A percentile compares a stretch with the other conserved stretches of the same genome.
Evolutionary conservation across 1,284 basidiomycete genomes (phyloP).

Genomic region (Bondarzewia mesenterica): DNA sequence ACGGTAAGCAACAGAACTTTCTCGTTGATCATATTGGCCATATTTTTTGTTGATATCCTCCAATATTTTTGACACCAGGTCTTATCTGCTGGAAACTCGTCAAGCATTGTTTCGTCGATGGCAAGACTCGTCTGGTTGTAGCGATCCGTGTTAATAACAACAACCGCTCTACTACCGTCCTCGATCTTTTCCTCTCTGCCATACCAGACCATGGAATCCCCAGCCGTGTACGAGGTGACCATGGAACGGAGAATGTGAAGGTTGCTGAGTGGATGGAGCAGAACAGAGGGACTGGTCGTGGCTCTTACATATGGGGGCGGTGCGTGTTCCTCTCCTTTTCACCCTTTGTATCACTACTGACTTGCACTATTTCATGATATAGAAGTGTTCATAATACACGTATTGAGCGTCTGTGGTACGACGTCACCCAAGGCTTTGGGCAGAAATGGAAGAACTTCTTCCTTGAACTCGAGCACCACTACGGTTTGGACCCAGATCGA

Average conservation of each 20-base stretch:
- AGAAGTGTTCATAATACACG: slow-evolving; percentile 19
- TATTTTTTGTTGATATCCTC: not conserved
- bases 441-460: slow-evolving; percentile 23
- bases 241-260: slow-evolving; percentile 24
- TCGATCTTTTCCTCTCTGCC: slow-evolving; percentile 16
- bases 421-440: slow-evolving; percentile 17
- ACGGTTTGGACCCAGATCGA: slow-evolving; percentile 16
- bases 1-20: slow-evolving; percentile 19
- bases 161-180: slow-evolving; percentile 20
- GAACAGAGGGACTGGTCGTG: slow-evolving; percentile 13
- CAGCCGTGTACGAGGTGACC: slow-evolving; percentile 22
- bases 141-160: slow-evolving; percentile 18
- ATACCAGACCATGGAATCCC: slow-evolving; percentile 17
- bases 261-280: slow-evolving; percentile 23
- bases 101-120: slow-evolving; percentile 29
- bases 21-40: not conserved
- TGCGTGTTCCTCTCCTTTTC: slow-evolving; percentile 12
- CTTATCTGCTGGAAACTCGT: slow-evolving; percentile 27
- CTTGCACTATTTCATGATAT: slow-evolving; percentile 11
- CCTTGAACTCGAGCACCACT: slow-evolving; percentile 13
- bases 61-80: slow-evolving; percentile 15
- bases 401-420: slow-evolving; percentile 34
- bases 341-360: not conserved
- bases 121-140: slow-evolving; percentile 19
- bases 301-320: slow-evolving; percentile 29